Conservation (phyloP, 148 eudicot genomes). For the Amaranthus hypochondriacus region DNA sequence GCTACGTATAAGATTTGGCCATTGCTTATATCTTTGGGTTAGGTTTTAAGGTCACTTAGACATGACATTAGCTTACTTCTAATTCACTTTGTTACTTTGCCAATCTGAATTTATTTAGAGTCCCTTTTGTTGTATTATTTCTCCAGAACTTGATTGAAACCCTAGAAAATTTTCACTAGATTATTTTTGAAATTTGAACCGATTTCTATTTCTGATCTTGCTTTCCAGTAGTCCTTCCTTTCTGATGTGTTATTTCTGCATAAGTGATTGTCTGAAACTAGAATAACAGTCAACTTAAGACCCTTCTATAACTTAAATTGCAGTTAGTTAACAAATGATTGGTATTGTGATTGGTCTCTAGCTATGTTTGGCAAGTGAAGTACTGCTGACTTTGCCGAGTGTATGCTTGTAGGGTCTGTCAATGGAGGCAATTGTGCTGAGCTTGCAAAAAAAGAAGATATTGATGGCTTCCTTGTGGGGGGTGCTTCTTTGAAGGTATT, state of each 20-base stretch:
- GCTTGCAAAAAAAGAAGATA: constrained; percentile 93
- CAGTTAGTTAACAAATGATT: background rate
- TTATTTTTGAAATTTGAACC: background rate
- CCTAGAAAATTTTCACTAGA: background rate
- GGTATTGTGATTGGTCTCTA: background rate
- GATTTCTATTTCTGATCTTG: background rate
- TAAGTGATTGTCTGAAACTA: no score
- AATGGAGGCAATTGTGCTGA: constrained; percentile 93
- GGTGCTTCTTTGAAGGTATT: constrained; percentile 97
- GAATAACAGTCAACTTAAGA: no score
- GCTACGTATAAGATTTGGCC: no score
- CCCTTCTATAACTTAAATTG: no score
- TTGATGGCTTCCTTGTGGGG: constrained; percentile 97
- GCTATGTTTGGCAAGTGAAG: background rate
- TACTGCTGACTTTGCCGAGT: background rate
- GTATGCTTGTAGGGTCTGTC: constrained; percentile 68
- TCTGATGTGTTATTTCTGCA: background rate
- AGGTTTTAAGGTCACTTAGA: background rate
- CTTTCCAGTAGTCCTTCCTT: background rate
- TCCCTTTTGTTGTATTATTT: background rate
- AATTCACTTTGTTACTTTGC: background rate
- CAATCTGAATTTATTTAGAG: background rate
- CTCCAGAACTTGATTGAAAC: background rate
- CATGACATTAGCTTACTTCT: background rate
- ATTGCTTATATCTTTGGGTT: background rate